phyloP scores from a whole-genome alignment of 2,329 filamentous ascomycete genomes.

The Catunica adiposa region DNA sequence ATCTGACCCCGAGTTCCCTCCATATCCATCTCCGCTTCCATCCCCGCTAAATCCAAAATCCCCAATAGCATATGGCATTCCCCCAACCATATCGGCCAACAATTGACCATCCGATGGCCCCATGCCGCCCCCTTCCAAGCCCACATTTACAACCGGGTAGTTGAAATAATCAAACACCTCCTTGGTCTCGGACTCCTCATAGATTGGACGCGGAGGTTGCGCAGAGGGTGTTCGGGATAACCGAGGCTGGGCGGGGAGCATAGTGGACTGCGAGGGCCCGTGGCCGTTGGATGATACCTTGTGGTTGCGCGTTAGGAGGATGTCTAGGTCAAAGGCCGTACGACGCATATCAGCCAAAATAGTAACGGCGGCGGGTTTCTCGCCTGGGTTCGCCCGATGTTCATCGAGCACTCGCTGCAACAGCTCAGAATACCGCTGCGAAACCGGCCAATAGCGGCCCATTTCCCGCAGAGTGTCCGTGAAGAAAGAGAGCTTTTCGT shows the following conservation, averaged over 20 bases:
- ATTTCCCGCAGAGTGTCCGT: slow-evolving; percentile 68
- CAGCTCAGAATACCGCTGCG: slow-evolving; percentile 62
- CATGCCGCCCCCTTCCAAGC: background rate
- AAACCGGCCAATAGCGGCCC: slow-evolving; percentile 73
- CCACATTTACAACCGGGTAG: slow-evolving; percentile 48
- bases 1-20: background rate
- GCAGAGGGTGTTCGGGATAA: background rate
- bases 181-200: slow-evolving; percentile 70
- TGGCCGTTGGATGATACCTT: background rate
- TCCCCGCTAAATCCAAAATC: background rate
- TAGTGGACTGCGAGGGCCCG: background rate
- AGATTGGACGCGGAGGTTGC: slow-evolving; percentile 33
- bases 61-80: background rate
- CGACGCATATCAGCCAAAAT: slow-evolving; percentile 85
- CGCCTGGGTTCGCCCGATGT: slow-evolving; percentile 60
- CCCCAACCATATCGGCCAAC: background rate
- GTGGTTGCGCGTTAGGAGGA: slow-evolving; percentile 41
- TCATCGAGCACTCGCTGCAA: slow-evolving; percentile 74
- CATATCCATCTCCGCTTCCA: background rate
- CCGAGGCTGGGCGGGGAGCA: background rate
- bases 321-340: slow-evolving; percentile 78
- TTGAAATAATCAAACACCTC: slow-evolving; percentile 96
- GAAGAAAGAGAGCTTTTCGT: slow-evolving; percentile 63
- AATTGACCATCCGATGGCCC: background rate
- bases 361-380: slow-evolving; percentile 67